Conservation (phyloP, 331 rosid genomes). For the Prunus yedoensis region DNA sequence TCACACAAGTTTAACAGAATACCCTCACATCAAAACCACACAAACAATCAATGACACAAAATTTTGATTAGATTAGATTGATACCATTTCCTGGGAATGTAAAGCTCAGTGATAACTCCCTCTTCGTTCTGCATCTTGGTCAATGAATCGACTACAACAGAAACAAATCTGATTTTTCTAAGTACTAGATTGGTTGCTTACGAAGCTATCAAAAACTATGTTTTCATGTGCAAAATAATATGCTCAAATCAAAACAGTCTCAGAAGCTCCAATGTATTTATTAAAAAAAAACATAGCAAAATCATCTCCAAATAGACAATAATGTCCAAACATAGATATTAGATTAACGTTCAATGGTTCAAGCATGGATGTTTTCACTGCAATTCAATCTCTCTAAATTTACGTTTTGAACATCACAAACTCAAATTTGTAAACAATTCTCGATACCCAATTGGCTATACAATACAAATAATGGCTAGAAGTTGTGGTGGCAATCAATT, state of each 20-base stretch:
- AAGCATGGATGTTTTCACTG: not conserved
- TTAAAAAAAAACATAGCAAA: no score
- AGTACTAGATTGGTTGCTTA: not conserved
- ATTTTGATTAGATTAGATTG: not conserved
- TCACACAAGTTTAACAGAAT: not conserved
- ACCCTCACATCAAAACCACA: not conserved
- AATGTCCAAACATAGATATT: not conserved
- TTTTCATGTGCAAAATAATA: not conserved
- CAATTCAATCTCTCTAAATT: no score
- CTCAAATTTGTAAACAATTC: no score
- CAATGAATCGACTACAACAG: not conserved
- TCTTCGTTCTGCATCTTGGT: conserved; percentile 70
- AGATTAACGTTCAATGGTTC: not conserved
- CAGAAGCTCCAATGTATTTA: not conserved
- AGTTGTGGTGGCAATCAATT: not conserved
- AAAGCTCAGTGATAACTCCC: conserved; percentile 63
- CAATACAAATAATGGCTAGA: not conserved
- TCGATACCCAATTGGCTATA: not conserved
- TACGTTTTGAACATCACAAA: not conserved
- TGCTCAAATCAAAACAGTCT: not conserved
- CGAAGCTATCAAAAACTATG: not conserved
- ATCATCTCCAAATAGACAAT: no score
- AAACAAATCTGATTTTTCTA: not conserved
- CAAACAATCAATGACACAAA: not conserved
- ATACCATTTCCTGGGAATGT: conserved; percentile 70